Evolutionary conservation across 2,329 filamentous ascomycete genomes (phyloP).

Genomic region (Colletotrichum phormii): DNA sequence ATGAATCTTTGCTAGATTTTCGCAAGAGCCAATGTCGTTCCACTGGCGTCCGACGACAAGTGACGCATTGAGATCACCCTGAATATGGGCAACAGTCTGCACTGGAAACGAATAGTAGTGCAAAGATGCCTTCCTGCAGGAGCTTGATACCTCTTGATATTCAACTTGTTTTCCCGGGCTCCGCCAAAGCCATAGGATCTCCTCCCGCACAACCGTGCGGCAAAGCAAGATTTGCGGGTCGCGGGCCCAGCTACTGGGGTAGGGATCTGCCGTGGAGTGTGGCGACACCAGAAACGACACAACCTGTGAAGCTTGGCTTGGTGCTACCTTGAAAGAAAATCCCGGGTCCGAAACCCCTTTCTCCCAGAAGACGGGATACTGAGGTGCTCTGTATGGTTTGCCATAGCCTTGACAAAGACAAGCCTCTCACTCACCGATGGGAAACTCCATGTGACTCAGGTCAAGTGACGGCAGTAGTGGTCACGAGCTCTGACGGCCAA

Average conservation of each 20-base stretch:
- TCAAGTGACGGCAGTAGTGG: slow-evolving; percentile 25
- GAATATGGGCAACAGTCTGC: background rate
- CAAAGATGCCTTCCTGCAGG: slow-evolving; percentile 1
- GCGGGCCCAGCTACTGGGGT: slow-evolving; percentile 8
- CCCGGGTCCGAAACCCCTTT: background rate
- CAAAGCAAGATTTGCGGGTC: slow-evolving; percentile 23
- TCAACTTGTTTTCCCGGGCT: background rate
- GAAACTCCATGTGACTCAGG: slow-evolving; percentile 14
- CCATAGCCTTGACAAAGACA: background rate
- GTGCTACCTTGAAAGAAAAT: background rate
- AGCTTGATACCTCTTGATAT: background rate
- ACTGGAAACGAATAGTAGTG: slow-evolving; percentile 1
- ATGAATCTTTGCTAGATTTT: background rate
- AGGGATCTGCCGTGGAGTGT: slow-evolving; percentile 23
- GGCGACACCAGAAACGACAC: slow-evolving; percentile 24
- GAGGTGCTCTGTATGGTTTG: background rate
- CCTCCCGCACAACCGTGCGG: slow-evolving; percentile 22
- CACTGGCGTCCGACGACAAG: background rate
- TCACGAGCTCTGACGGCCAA: slow-evolving; percentile 17
- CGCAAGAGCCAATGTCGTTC: background rate
- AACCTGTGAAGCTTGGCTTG: slow-evolving; percentile 17
- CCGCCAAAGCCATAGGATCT: slow-evolving; percentile 6
- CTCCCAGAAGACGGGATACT: background rate
- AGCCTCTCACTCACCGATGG: background rate
- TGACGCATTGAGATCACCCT: background rate